These are phyloP conservation scores for Cytidiella melzeri DNA, from an alignment of 768 basidiomycete genomes.

Conservation along the genomic window DNA sequence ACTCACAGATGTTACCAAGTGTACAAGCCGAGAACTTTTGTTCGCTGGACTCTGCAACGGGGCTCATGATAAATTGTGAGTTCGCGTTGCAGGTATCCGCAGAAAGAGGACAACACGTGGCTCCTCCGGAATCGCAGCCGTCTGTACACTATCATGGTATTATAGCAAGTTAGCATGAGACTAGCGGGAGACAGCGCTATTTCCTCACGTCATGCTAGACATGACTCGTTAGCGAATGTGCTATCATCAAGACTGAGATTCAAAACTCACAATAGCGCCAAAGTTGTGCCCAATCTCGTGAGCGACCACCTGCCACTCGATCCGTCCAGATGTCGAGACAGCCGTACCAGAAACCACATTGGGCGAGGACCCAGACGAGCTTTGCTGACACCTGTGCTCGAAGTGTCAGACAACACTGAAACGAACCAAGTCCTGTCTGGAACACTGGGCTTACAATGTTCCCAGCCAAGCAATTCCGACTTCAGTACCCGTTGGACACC, in stretches of 20 bases:
- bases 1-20: conserved; percentile 79
- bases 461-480: conserved; percentile 88
- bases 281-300: conserved; percentile 88
- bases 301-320: conserved; percentile 79
- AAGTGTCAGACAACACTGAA: neutral
- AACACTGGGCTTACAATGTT: conserved; percentile 47
- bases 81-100: conserved; percentile 55
- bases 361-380: conserved; percentile 37
- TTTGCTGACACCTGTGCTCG: conserved; percentile 47
- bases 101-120: conserved; percentile 63
- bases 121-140: conserved; percentile 47
- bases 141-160: conserved; percentile 53
- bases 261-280: conserved; percentile 69
- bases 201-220: conserved; percentile 53
- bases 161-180: too few relatives aligned
- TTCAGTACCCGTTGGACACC: conserved; percentile 74
- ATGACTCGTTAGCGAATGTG: conserved; percentile 14
- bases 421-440: neutral
- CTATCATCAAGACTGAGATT: conserved; percentile 5
- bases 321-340: conserved; percentile 69
- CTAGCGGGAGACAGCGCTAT: too few relatives aligned
- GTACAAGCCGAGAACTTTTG: conserved; percentile 71
- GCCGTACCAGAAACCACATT: conserved; percentile 72
- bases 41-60: conserved; percentile 59
- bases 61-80: conserved; percentile 78